Evolutionary conservation across 2,329 filamentous ascomycete species (phyloP).

Genomic region (Aspergillus sojae): DNA sequence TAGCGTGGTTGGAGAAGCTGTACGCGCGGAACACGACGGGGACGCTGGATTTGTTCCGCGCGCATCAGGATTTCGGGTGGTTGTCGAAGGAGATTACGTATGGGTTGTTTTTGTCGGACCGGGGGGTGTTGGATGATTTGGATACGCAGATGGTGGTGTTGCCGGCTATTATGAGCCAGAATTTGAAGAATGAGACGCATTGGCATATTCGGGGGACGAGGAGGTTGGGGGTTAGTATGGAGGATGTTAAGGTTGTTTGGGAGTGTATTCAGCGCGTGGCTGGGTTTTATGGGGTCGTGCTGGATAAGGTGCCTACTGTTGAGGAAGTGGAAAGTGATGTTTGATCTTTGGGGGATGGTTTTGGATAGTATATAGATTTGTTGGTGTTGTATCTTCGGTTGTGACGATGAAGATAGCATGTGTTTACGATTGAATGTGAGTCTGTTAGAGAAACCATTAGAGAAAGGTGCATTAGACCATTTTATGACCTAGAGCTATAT

Average conservation of each 20-base stretch:
- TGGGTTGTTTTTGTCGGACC: constrained; percentile 53
- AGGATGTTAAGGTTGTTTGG: constrained; percentile 44
- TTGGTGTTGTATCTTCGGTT: not conserved
- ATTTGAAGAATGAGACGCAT: constrained; percentile 43
- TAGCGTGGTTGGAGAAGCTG: constrained; percentile 59
- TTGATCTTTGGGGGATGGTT: constrained; percentile 9
- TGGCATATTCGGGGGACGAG: constrained; percentile 51
- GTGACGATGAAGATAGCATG: not conserved
- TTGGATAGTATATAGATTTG: not conserved
- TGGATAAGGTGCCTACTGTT: constrained; percentile 36
- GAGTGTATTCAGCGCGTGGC: constrained; percentile 35
- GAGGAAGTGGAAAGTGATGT: constrained; percentile 36
- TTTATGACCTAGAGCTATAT: not conserved
- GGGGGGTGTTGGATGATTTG: constrained; percentile 42
- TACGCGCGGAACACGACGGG: constrained; percentile 53
- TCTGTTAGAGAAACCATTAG: too few relatives aligned
- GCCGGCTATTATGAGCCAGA: constrained; percentile 50
- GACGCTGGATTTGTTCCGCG: constrained; percentile 36
- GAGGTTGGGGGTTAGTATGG: constrained; percentile 40
- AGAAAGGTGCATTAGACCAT: not conserved
- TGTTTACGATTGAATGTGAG: not conserved
- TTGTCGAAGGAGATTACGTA: constrained; percentile 78
- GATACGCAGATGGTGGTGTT: constrained; percentile 50
- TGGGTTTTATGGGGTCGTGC: constrained; percentile 28
- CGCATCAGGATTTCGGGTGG: constrained; percentile 60